Percentiles rank a stretch among this genome's conserved stretches.
Evolutionary conservation across 73 alveolate genomes (phyloP).

Genomic region (Urostyla sp.): DNA sequence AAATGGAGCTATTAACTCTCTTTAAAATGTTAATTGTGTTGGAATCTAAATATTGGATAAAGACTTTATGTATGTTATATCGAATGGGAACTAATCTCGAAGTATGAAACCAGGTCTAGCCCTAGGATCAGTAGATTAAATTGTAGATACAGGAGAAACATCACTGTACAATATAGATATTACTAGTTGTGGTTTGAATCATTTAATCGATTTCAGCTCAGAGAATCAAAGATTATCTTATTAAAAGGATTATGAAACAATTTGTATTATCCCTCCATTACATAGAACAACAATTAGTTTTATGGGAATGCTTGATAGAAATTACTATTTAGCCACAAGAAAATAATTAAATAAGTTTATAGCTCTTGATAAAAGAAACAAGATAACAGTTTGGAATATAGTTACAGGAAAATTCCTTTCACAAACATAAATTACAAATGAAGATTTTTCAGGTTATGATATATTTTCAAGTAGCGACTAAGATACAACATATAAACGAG

Average conservation of each 20-base stretch:
- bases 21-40: background rate
- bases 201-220: conserved; percentile 33
- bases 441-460: background rate
- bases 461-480: background rate
- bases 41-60: conserved; percentile 23
- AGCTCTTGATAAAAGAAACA: conserved; percentile 31
- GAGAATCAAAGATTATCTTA: conserved; percentile 37
- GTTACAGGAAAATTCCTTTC: conserved; percentile 25
- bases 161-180: conserved; percentile 1
- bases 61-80: conserved; percentile 34
- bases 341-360: conserved; percentile 2
- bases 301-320: conserved; percentile 53
- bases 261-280: conserved; percentile 17
- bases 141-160: background rate
- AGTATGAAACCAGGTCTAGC: conserved; percentile 20
- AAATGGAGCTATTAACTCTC: background rate
- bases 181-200: conserved; percentile 3
- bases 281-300: conserved; percentile 43
- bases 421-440: background rate
- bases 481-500: conserved; percentile 28
- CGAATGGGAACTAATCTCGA: background rate
- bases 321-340: conserved; percentile 22
- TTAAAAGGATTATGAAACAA: conserved; percentile 11
- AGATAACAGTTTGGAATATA: conserved; percentile 41
- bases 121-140: background rate